A percentile compares a stretch with the other conserved stretches of the same genome.
Conservation (phyloP, 164 flowering plant species). For the Vitis rotundifolia region DNA sequence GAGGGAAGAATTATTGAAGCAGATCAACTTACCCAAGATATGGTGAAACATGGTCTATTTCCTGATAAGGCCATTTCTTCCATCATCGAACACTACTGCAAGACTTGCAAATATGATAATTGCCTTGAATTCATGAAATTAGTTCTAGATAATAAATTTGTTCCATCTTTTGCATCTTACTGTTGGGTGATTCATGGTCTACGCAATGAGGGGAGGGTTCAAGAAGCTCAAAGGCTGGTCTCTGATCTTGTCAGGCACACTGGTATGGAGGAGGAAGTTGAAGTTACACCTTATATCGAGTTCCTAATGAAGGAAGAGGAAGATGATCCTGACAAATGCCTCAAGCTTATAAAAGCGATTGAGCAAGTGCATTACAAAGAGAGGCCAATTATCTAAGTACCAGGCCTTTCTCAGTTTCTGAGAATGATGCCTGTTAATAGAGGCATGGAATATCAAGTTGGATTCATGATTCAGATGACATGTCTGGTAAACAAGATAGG, state of each 20-base stretch:
- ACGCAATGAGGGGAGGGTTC: constrained; percentile 2
- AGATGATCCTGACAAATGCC: not conserved
- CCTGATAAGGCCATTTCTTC: constrained; percentile 7
- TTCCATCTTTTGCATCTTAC: constrained; percentile 10
- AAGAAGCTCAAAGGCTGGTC: constrained; percentile 9
- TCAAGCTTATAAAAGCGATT: constrained; percentile 1
- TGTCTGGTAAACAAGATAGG: too few species aligned
- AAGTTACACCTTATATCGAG: constrained; percentile 9
- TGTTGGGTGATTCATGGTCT: constrained; percentile 13
- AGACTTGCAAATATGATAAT: not conserved
- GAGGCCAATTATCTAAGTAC: constrained; percentile 12
- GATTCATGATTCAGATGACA: too few species aligned
- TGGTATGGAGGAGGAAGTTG: constrained; percentile 5
- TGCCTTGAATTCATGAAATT: constrained; percentile 6
- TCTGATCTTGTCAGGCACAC: constrained; percentile 6
- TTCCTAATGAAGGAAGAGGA: constrained; percentile 9
- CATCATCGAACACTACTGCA: constrained; percentile 2
- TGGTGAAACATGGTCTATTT: constrained; percentile 4
- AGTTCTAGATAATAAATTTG: not conserved
- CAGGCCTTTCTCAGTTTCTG: constrained; percentile 12
- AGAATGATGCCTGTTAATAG: too few species aligned
- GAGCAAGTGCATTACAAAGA: constrained; percentile 2
- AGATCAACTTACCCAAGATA: not conserved
- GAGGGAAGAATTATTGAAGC: constrained; percentile 8
- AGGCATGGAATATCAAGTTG: too few species aligned